Percentiles rank a stretch among this genome's conserved stretches.
Conservation (phyloP, 257 asterid genomes). For the Prunella vulgaris region DNA sequence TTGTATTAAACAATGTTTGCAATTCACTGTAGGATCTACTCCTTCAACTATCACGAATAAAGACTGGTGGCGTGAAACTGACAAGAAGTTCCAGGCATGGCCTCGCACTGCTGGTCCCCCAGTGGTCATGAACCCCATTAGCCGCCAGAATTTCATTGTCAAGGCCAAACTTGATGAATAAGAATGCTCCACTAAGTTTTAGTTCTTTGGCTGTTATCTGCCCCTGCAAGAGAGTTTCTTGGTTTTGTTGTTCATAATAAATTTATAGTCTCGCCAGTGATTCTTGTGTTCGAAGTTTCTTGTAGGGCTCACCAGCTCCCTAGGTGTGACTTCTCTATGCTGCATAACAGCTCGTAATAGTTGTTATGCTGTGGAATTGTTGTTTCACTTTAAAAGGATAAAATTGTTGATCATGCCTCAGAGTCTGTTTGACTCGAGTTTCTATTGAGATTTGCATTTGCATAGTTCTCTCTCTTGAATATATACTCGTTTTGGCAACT, state of each 20-base stretch:
- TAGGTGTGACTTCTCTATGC: neutral
- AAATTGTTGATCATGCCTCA: neutral
- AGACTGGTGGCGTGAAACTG: conserved; percentile 80
- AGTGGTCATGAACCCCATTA: conserved; percentile 93
- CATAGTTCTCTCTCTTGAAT: neutral
- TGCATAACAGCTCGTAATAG: conserved; percentile 14
- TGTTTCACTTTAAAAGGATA: neutral
- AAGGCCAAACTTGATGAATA: conserved; percentile 49
- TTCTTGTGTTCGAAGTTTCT: neutral
- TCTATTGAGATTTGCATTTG: neutral
- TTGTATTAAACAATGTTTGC: neutral
- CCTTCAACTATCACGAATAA: conserved; percentile 53
- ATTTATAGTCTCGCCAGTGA: neutral
- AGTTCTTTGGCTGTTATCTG: neutral
- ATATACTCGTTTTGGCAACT: neutral
- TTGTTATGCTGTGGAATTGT: conserved; percentile 2
- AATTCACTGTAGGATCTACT: conserved; percentile 53
- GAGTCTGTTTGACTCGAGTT: neutral
- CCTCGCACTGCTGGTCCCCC: conserved; percentile 99
- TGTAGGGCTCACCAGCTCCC: conserved; percentile 7
- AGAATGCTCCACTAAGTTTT: conserved; percentile 3
- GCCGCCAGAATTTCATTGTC: conserved; percentile 89
- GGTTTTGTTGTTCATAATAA: conserved; percentile 4
- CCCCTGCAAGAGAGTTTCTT: neutral
- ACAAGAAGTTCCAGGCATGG: conserved; percentile 94